phyloP scores from a whole-genome alignment of 2,329 filamentous ascomycete genomes.

The Metarhizium album region DNA sequence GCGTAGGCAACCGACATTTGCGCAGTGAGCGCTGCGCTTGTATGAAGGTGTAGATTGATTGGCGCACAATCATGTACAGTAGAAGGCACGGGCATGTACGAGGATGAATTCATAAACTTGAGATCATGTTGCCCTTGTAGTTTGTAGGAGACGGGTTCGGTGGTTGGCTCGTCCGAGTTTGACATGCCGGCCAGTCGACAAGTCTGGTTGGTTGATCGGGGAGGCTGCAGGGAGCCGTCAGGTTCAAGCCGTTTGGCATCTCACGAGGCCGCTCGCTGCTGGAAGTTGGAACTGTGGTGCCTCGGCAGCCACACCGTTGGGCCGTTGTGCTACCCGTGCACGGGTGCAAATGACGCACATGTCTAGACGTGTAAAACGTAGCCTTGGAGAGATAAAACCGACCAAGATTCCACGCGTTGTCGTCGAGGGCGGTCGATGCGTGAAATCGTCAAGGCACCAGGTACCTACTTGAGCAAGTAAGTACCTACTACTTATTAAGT shows the following conservation, averaged over 20 bases:
- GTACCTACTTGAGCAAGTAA: too few relatives aligned
- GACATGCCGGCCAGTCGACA: neutral
- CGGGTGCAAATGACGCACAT: neutral
- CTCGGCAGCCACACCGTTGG: neutral
- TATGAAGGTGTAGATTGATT: neutral
- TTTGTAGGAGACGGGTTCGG: too few relatives aligned
- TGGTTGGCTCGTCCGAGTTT: neutral
- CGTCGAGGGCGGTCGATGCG: too few relatives aligned
- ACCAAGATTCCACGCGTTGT: too few relatives aligned
- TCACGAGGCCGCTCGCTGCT: too few relatives aligned
- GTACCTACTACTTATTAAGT: too few relatives aligned
- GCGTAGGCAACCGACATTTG: neutral
- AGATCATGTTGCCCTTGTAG: too few relatives aligned
- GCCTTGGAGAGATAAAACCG: too few relatives aligned
- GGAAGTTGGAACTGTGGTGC: too few relatives aligned
- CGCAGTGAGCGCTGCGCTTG: neutral
- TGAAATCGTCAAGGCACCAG: too few relatives aligned
- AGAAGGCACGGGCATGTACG: neutral
- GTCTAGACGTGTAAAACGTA: too few relatives aligned
- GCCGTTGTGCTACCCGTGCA: neutral
- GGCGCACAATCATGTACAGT: neutral
- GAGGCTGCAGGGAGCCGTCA: neutral
- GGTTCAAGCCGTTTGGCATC: too few relatives aligned
- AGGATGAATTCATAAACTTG: neutral
- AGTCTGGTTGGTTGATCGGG: neutral